phyloP scores from a whole-genome alignment of 305 asterid species.

The Ruellia speciosa region DNA sequence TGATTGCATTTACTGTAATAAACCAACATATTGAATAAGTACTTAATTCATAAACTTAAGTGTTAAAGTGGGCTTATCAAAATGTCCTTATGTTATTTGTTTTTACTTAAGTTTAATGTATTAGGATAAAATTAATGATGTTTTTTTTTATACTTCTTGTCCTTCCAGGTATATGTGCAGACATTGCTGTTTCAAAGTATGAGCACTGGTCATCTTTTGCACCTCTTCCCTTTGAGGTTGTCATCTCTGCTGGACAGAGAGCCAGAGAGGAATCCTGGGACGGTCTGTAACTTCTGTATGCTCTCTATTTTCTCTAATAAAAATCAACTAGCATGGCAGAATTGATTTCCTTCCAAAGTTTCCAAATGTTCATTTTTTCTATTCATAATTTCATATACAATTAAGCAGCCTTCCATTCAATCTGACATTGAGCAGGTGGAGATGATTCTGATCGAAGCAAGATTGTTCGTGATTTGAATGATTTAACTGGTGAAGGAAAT shows the following conservation, averaged over 20 bases:
- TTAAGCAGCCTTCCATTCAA: conserved; percentile 22
- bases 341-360: conserved; percentile 7
- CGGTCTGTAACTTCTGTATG: conserved; percentile 42
- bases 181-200: conserved; percentile 69
- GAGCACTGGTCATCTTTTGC: conserved; percentile 98
- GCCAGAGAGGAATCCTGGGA: conserved; percentile 83
- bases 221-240: conserved; percentile 96
- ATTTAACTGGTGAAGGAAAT: conserved; percentile 95
- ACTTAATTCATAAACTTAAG: too few relatives aligned
- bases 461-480: conserved; percentile 54
- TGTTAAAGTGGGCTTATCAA: too few relatives aligned
- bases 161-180: conserved; percentile 78
- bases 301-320: too few relatives aligned
- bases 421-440: conserved; percentile 50
- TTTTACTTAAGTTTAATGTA: neutral
- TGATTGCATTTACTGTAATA: too few relatives aligned
- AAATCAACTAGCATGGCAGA: conserved; percentile 9
- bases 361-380: conserved; percentile 8
- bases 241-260: conserved; percentile 94
- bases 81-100: too few relatives aligned
- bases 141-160: conserved; percentile 2
- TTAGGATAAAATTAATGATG: neutral
- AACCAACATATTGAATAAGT: too few relatives aligned
- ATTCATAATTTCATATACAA: conserved; percentile 20
- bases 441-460: conserved; percentile 69